Evolutionary conservation across 1,139 yeast species (phyloP), one percentile per base, ranked within the genome.

Genomic region (Debaryomyces psychrophilus): DNA sequence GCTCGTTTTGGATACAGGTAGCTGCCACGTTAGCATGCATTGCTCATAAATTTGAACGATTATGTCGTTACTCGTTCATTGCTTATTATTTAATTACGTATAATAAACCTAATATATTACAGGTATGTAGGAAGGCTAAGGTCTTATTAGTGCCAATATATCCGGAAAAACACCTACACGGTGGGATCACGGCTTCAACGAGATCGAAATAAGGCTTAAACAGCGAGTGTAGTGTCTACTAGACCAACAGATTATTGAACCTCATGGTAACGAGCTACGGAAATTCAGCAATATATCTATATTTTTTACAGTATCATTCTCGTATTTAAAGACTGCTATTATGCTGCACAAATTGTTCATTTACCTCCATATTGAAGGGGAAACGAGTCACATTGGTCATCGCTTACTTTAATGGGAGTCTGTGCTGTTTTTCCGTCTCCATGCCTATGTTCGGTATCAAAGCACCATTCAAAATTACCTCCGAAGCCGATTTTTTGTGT

Each of bases 401-500:
- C 67, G 11, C 83, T 82, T 18, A 85, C 73, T 41, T 65, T 66
- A 31, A 88, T 68, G 5, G 79, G 71, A 15, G 79, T 76, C 59
- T 86, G 90, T 41, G 73, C 67, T 46, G 71, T 76, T 29, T 76
- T 71, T 2, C 68, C 65, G 3, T 89, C 85, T 1, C 68, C 71
- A 37, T 57, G 64, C 14, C 57, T 52, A 25, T 61, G 68, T 2
- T 61, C 62, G 8, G 73, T 75, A 8, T 88, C 81, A 37, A 63
- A 62, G 50, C 87, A 80, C 95, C 95, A 90, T 26, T 69, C 62
- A 18, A 67, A 65, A 20, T 71, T 71, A 3, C 92, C 95, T 14
- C 90, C 90, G 56, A 82, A 86, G 1, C 82, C 76, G 14, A 90
- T 57, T 25, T 62, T 69, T 31, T 71, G 74, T 2, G 74, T 72